Conservation (phyloP, 768 basidiomycete species). For the Amanita polypyramis region DNA sequence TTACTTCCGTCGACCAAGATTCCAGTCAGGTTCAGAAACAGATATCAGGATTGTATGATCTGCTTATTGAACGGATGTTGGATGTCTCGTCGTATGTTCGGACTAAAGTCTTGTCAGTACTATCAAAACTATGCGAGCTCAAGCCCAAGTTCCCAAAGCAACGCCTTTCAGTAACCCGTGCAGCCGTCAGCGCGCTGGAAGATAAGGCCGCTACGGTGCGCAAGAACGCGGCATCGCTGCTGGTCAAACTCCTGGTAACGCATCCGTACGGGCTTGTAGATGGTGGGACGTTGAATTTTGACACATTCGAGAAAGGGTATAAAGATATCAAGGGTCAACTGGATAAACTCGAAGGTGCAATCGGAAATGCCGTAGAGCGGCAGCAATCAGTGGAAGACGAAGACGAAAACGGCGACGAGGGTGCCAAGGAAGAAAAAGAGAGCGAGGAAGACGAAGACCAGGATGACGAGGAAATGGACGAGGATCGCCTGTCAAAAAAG, state of each 20-base stretch:
- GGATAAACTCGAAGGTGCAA: constrained; percentile 52
- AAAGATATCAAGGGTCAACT: constrained; percentile 51
- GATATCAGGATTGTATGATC: constrained; percentile 69
- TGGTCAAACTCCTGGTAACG: constrained; percentile 68
- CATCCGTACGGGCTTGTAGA: constrained; percentile 85
- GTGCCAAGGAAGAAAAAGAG: constrained; percentile 19
- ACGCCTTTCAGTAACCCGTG: constrained; percentile 60
- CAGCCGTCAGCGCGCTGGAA: constrained; percentile 72
- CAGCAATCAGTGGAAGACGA: constrained; percentile 29
- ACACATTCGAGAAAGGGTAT: constrained; percentile 70
- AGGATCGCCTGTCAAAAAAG: background rate
- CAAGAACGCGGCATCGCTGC: constrained; percentile 67
- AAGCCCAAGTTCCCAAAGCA: constrained; percentile 82
- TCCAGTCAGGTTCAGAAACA: constrained; percentile 52
- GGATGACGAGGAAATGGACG: constrained; percentile 7
- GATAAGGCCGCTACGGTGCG: constrained; percentile 90
- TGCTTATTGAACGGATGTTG: constrained; percentile 78
- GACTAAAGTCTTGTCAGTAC: constrained; percentile 70
- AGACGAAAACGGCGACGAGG: constrained; percentile 18
- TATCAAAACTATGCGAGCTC: constrained; percentile 65
- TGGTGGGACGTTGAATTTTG: constrained; percentile 67
- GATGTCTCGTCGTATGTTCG: constrained; percentile 90
- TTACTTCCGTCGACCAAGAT: constrained; percentile 36
- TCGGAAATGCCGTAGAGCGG: constrained; percentile 51
- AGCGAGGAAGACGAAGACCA: constrained; percentile 18